These are phyloP conservation scores for Crithidia expoeki DNA, from an alignment of 208 protist species.

Conservation along the genomic window DNA sequence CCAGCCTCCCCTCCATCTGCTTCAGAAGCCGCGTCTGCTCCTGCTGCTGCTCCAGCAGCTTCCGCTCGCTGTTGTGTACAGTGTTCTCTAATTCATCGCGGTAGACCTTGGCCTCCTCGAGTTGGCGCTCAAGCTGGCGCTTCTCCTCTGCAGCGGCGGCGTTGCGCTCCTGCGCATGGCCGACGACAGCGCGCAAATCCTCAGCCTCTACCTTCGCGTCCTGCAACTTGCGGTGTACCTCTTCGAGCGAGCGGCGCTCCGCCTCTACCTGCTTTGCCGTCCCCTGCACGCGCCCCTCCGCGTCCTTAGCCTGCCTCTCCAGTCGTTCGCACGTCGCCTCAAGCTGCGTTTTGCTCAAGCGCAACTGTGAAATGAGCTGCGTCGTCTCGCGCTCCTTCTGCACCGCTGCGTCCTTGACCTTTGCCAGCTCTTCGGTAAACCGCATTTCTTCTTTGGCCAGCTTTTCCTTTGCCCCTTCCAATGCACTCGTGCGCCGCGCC, in stretches of 20 bases:
- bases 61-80: conserved; percentile 42
- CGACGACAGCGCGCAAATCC: conserved; percentile 44
- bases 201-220: conserved; percentile 50
- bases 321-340: conserved; percentile 52
- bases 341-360: conserved; percentile 42
- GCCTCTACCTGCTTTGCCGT: conserved; percentile 51
- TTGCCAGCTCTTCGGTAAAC: conserved; percentile 23
- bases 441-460: conserved; percentile 24
- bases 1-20: conserved; percentile 49
- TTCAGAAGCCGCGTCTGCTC: conserved; percentile 42
- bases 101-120: conserved; percentile 42
- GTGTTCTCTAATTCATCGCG: conserved; percentile 51
- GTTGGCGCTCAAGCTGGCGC: conserved; percentile 42
- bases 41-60: conserved; percentile 42
- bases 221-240: conserved; percentile 37
- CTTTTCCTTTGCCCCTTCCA: conserved; percentile 38
- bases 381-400: conserved; percentile 40
- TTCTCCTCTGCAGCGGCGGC: conserved; percentile 44
- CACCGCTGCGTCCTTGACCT: conserved; percentile 37
- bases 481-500: conserved; percentile 36
- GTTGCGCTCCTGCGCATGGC: conserved; percentile 45
- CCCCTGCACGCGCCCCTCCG: conserved; percentile 50
- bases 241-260: conserved; percentile 57
- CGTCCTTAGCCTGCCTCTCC: conserved; percentile 46
- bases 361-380: conserved; percentile 31